Base-by-base conservation (phyloP, 768 basidiomycete species). In the Crucibulum laeve region DNA sequence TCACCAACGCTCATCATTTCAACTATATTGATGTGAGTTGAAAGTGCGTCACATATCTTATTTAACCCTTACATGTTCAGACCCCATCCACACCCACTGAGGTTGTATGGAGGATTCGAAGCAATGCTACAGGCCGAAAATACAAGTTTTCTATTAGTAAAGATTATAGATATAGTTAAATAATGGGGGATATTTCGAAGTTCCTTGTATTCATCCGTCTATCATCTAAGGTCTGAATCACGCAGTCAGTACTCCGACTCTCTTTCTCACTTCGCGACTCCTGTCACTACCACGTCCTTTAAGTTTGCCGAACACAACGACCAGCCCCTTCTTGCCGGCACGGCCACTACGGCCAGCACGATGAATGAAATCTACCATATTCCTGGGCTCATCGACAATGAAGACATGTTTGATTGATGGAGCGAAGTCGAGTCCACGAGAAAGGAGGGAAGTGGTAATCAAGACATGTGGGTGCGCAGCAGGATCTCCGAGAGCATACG, bases 281-380 rank as follows among this genome's bases (percentile, higher is more conserved):
- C 64, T 68, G 28, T 62, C 64, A 40, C 80, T 77, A 2, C 85
- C 84, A 17, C 86, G 67, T 1, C 85, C 87, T 44, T 72, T 75
- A 53, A 67, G 10, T 59, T 84, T 87, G 24, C 84, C 84, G 54
- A 91, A 91, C 4, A 91, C 67, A 3, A 91, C 80, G 0, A 91
- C 89, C 50, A 74, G 80, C 1, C 87, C 88, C 21, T 62, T 57
- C 56, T 73, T 60, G 0, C 88, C 88, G 3, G 89, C 90, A 23
- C 91, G 68, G 2, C 83, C 91, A 0, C 87, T 76, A 37, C 93
- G 68, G 13, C 93, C 93, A 0, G 93, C 93, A 3, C 93, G 82
- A 64, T 96, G 93, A 47, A 96, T 60, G 59, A 95, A 94, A 61
- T 96, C 93, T 28, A 94, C 76, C 73, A 87, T 87, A 58, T 91